Evolutionary conservation across 1,284 basidiomycete genomes (phyloP), one percentile per base, ranked within the genome.

Genomic region (Austroboletus olivaceoglutinosus): DNA sequence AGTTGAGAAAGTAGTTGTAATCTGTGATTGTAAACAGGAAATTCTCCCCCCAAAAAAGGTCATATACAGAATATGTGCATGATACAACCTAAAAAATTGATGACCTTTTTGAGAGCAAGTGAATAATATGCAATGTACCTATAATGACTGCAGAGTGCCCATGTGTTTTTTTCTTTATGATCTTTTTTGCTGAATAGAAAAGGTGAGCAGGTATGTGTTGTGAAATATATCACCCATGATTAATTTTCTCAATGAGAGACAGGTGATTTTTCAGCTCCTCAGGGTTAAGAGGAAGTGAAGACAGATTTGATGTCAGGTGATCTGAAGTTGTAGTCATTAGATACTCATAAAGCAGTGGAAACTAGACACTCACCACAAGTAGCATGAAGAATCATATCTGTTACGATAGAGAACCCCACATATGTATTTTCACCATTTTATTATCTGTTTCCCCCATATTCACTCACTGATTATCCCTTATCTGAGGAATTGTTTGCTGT

Each of bases 61-160:
- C 7, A 57, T 73, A 39, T 58, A 76, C 79, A 66, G 54, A 78
- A 75, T n/a, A 69, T 60, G n/a, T 65, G 58, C 80, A 81, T 80
- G 8, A 78, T 58, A 30, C 73, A 69, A 29, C 74, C 78, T 80
- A 41, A 34, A 33, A 7, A 19, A 30, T 43, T 3, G 18, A 7
- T 44, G 23, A 47, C 19, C 38, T 27, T 0, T 22, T 29, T 33
- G 22, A 25, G 10, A 25, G 25, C 11, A 15, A 15, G 5, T 18
- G 10, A 51, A 45, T 8, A n/a, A 41, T 22, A 10, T 23, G 34
- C 27, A 7, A 54, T 64, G 63, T 43, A 78, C 79, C 73, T 25
- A 78, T 59, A 5, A 75, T 53, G 23, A 70, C 70, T 2, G 68
- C 70, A 2, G 23, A 44, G 36, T 70, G 60, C 8, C 48, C 45